These are phyloP conservation scores for Magnusiomyces paraingens DNA, from an alignment of 1,139 yeast genomes.

Conservation along the genomic window DNA sequence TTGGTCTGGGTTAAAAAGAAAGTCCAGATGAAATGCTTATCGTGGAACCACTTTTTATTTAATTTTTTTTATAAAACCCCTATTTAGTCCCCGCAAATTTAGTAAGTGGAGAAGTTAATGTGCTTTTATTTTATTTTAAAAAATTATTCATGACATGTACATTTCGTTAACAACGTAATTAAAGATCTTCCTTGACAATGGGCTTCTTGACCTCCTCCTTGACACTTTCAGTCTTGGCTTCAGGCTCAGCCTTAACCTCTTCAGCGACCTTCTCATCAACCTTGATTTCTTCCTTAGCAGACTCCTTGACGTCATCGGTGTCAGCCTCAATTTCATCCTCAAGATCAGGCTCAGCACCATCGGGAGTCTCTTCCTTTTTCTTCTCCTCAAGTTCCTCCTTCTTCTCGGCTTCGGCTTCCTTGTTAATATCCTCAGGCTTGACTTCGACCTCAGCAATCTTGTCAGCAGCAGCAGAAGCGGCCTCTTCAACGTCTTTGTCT, in stretches of 20 bases:
- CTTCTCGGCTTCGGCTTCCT: background rate
- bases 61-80: background rate
- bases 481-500: background rate
- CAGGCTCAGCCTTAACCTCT: conserved; percentile 3
- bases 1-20: background rate
- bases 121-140: background rate
- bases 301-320: conserved; percentile 9
- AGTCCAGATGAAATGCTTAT: background rate
- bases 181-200: conserved; percentile 1
- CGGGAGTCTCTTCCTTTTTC: background rate
- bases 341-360: conserved; percentile 5
- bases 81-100: background rate
- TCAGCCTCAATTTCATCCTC: conserved; percentile 2
- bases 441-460: background rate
- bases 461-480: too few species aligned
- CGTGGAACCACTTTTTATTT: too few species aligned
- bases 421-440: too few species aligned
- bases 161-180: background rate
- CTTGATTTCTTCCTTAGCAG: conserved; percentile 3
- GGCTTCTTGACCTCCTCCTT: background rate
- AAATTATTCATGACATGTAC: background rate
- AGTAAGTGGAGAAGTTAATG: too few species aligned
- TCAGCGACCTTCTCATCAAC: background rate
- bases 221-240: conserved; percentile 1
- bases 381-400: background rate